Base-by-base conservation (phyloP, 805 yeast genomes). In the Schwanniomyces occidentalis region DNA sequence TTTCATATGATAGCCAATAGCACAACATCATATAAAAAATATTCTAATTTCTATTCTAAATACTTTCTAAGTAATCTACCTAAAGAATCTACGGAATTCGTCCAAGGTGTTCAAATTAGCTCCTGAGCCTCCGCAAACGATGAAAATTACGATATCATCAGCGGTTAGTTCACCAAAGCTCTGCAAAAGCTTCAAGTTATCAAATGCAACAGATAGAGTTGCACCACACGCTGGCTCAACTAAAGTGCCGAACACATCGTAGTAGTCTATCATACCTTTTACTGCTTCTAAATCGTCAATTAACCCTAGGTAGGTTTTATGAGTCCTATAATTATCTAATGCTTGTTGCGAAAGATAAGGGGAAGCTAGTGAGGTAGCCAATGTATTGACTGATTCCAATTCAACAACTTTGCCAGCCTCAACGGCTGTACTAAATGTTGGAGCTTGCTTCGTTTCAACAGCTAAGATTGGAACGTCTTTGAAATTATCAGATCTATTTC, bases 221-320 rank as follows among this genome's bases (percentile, higher is more conserved):
- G 62, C 65, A 4, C 65, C 65, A 50, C 65, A 61, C 6, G 67
- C 63, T 2, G 64, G 64, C 36, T 61, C 65, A 6, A 56, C 56
- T 4, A 49, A 16, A n/a, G 30, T 38, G 2, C 45, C 49, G 23
- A 51, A 48, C 1, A 17, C 31, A 34, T 60, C 63, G 31, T 50
- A 52, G 31, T 43, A 50, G 18, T 46, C 49, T 6, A 60, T 19
- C 6, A 46, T 29, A 1, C 54, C 63, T 16, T 30, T 35, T 9
- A 45, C 47, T 2, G 63, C 54, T 19, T 58, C 63, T 8, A 34
- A 14, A 31, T 61, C 67, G 19, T 56, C 56, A 19, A 58, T 41
- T 7, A 37, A 26, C 9, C 23, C 44, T 5, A 51, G 41, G 9
- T 17, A 10, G 13, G 60, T 55, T 8, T 35, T 39, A 17, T 52